These are phyloP conservation scores for Neonectria sp. DNA, from an alignment of 2,329 filamentous ascomycete species.

Conservation along the genomic window DNA sequence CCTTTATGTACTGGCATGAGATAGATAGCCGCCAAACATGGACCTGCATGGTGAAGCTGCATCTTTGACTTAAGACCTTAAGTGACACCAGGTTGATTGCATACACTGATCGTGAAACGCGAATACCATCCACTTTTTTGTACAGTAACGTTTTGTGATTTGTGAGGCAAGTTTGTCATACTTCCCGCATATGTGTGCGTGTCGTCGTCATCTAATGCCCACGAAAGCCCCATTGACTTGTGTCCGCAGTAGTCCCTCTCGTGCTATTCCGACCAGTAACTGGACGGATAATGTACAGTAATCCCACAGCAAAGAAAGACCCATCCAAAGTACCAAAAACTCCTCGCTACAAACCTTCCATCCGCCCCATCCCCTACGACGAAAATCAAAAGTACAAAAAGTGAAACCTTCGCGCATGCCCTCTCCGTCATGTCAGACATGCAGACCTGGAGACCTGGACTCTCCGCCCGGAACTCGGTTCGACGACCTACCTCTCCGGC, in stretches of 20 bases:
- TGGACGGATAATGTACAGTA: conserved; percentile 2
- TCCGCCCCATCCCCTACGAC: not conserved
- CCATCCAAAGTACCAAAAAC: conserved; percentile 33
- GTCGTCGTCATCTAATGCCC: not conserved
- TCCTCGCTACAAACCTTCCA: conserved; percentile 31
- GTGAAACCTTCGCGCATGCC: conserved; percentile 4
- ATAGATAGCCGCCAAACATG: conserved; percentile 22
- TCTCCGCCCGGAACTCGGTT: conserved; percentile 31
- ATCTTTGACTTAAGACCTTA: not conserved
- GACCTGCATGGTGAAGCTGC: conserved; percentile 10
- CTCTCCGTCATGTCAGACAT: conserved; percentile 13
- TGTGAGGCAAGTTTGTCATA: not conserved
- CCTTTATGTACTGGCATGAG: conserved; percentile 30
- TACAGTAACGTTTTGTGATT: not conserved
- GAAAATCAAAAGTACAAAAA: conserved; percentile 15
- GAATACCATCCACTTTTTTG: not conserved
- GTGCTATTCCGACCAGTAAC: not conserved
- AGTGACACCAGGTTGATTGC: not conserved
- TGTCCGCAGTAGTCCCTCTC: not conserved
- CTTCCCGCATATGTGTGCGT: not conserved
- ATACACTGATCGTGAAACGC: conserved; percentile 2
- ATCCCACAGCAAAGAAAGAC: conserved; percentile 9
- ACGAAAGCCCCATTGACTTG: conserved; percentile 5
- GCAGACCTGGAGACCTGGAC: conserved; percentile 32
- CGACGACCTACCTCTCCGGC: conserved; percentile 58